These are phyloP conservation scores for Gossypium australe DNA, from an alignment of 345 rosid species.

Conservation along the genomic window DNA sequence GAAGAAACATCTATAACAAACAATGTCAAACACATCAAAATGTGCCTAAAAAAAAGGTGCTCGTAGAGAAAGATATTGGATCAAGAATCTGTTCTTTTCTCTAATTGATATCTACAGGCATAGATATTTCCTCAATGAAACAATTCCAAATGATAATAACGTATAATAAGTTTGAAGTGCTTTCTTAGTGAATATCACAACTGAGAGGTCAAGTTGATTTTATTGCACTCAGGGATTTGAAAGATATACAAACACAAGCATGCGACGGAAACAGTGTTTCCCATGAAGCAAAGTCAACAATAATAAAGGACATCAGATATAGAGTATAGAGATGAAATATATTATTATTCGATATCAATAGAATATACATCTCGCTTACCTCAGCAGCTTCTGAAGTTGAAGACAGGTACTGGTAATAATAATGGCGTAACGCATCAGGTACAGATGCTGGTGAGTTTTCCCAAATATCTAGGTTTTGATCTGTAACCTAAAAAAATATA, in stretches of 20 bases:
- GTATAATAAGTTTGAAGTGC: not conserved
- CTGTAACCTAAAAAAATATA: conserved; percentile 70
- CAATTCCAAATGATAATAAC: not conserved
- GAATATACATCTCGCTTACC: conserved; percentile 34
- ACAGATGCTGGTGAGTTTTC: conserved; percentile 75
- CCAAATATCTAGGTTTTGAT: conserved; percentile 90
- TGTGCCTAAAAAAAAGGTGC: not conserved
- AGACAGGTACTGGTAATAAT: conserved; percentile 93
- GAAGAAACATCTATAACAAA: not conserved
- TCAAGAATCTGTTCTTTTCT: not conserved
- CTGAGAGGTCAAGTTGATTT: not conserved
- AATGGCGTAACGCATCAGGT: conserved; percentile 91
- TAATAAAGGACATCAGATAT: conserved; percentile 3
- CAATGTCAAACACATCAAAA: not conserved
- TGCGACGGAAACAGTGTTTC: not conserved
- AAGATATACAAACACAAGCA: not conserved
- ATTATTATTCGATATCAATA: not conserved
- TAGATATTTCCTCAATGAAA: not conserved
- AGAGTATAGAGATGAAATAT: not conserved
- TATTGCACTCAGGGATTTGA: not conserved
- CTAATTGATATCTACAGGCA: not conserved
- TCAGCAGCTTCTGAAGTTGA: conserved; percentile 95
- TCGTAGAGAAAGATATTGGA: not conserved
- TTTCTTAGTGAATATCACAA: not conserved
- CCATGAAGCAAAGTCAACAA: not conserved